Percentiles rank a stretch among this genome's conserved stretches.
Conservation (phyloP, 768 basidiomycete species). For the Panellus pusillus region DNA sequence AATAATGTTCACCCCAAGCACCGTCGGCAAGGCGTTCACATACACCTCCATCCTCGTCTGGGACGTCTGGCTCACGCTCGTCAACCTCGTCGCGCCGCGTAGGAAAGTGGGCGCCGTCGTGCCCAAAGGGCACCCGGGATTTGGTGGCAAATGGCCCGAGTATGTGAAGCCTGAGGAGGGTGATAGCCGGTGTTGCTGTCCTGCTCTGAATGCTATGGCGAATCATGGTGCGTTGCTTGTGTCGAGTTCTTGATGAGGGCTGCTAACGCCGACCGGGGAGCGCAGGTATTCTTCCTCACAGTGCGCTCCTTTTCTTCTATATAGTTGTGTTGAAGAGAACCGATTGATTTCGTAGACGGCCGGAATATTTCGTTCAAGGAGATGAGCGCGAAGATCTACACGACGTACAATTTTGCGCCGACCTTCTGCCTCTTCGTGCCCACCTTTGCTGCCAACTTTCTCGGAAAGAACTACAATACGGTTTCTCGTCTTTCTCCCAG, state of each 20-base stretch:
- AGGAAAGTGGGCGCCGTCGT: slow-evolving; percentile 36
- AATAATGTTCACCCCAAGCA: not conserved
- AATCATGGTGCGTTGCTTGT: slow-evolving; percentile 45
- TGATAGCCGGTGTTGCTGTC: slow-evolving; percentile 52
- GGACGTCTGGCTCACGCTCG: slow-evolving; percentile 33
- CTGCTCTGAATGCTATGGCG: slow-evolving; percentile 54
- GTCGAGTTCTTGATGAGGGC: too few relatives aligned
- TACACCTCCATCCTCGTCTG: slow-evolving; percentile 26
- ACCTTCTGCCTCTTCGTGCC: slow-evolving; percentile 46
- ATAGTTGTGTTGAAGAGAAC: not conserved
- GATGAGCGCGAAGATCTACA: slow-evolving; percentile 26
- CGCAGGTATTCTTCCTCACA: slow-evolving; percentile 7
- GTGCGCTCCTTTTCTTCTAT: slow-evolving; percentile 18
- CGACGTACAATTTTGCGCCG: slow-evolving; percentile 49
- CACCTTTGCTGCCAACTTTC: slow-evolving; percentile 36
- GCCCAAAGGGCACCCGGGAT: slow-evolving; percentile 26
- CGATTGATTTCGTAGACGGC: slow-evolving; percentile 29
- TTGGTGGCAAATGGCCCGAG: slow-evolving; percentile 44
- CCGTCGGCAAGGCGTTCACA: not conserved
- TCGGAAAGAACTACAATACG: slow-evolving; percentile 35
- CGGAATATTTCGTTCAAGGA: slow-evolving; percentile 41
- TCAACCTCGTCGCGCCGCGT: slow-evolving; percentile 35
- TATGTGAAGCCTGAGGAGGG: slow-evolving; percentile 36
- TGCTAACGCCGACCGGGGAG: too few relatives aligned
- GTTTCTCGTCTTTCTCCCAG: slow-evolving; percentile 1